A percentile compares a stretch with the other conserved stretches of the same genome.
These are phyloP conservation scores for Coemansia sp. DNA, from an alignment of 192 early-diverging fungal genomes.

Conservation along the genomic window DNA sequence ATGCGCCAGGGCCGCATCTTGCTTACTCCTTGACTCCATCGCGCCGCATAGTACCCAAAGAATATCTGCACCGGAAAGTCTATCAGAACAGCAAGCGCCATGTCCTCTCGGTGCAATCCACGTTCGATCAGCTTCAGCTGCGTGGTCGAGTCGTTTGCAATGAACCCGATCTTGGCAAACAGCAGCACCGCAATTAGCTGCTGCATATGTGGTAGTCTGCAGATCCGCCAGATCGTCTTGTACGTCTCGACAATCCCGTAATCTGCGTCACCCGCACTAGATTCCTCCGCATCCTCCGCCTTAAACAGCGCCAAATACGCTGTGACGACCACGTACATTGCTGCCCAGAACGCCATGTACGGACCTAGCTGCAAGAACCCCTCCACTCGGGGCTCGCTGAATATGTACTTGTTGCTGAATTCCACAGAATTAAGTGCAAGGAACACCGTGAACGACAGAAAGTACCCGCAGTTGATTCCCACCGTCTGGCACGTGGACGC, in stretches of 20 bases:
- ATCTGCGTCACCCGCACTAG: slow-evolving; percentile 54
- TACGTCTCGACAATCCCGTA: slow-evolving; percentile 76
- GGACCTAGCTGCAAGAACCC: slow-evolving; percentile 80
- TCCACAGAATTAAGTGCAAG: slow-evolving; percentile 93
- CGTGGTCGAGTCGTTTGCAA: slow-evolving; percentile 93
- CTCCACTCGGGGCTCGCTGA: slow-evolving; percentile 60
- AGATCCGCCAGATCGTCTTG: slow-evolving; percentile 87
- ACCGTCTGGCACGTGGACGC: slow-evolving; percentile 96
- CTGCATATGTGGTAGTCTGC: slow-evolving; percentile 84
- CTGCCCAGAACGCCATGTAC: slow-evolving; percentile 94
- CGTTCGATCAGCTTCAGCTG: slow-evolving; percentile 93
- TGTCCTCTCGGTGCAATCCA: slow-evolving; percentile 92
- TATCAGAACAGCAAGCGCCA: slow-evolving; percentile 88
- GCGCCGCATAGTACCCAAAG: slow-evolving; percentile 97
- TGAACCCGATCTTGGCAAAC: slow-evolving; percentile 92
- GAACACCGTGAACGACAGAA: slow-evolving; percentile 95
- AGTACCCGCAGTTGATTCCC: slow-evolving; percentile 94
- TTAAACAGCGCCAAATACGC: slow-evolving; percentile 79
- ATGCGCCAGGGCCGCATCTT: slow-evolving; percentile 91
- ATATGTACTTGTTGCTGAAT: slow-evolving; percentile 93
- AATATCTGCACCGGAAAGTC: slow-evolving; percentile 97
- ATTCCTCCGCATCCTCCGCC: slow-evolving; percentile 62
- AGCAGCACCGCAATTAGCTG: slow-evolving; percentile 79
- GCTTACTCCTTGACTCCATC: slow-evolving; percentile 85
- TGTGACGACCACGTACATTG: slow-evolving; percentile 87